phyloP scores from a whole-genome alignment of 2,329 filamentous ascomycete genomes.

The Colletotrichum sp. region DNA sequence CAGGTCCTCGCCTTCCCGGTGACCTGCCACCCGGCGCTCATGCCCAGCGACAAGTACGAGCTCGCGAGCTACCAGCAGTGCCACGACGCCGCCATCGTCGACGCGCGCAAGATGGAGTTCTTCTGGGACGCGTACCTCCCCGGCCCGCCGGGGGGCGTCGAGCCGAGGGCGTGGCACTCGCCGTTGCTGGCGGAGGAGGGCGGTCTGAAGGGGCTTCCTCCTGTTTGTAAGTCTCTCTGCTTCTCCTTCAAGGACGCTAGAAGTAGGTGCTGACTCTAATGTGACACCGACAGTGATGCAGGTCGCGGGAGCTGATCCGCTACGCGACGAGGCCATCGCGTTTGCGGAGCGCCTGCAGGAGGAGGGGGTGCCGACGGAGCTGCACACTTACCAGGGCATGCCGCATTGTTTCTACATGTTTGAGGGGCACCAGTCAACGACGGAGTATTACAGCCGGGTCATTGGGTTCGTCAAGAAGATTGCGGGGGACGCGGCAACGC shows the following conservation, averaged over 20 bases:
- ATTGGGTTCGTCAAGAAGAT: slow-evolving; percentile 22
- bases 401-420: slow-evolving; percentile 38
- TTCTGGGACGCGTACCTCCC: slow-evolving; percentile 39
- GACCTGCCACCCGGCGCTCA: slow-evolving; percentile 40
- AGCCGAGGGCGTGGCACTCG: slow-evolving; percentile 28
- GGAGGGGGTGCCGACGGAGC: slow-evolving; percentile 34
- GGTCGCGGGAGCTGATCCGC: slow-evolving; percentile 36
- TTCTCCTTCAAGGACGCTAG: too few relatives aligned
- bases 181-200: slow-evolving; percentile 35
- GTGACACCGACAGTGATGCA: slow-evolving; percentile 33
- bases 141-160: slow-evolving; percentile 28
- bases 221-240: too few relatives aligned
- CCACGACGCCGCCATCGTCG: slow-evolving; percentile 33
- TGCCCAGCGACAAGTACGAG: slow-evolving; percentile 36
- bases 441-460: slow-evolving; percentile 23
- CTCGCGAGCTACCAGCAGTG: slow-evolving; percentile 39
- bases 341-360: slow-evolving; percentile 38
- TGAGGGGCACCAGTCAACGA: slow-evolving; percentile 17
- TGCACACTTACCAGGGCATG: slow-evolving; percentile 37
- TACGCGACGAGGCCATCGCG: slow-evolving; percentile 43
- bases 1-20: slow-evolving; percentile 40
- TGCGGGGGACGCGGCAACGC: neutral
- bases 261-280: neutral
- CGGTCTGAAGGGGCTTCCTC: slow-evolving; percentile 33
- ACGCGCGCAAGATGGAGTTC: slow-evolving; percentile 33